phyloP scores from a whole-genome alignment of 495 filamentous ascomycete genomes.

The Hypoxylon rickii region DNA sequence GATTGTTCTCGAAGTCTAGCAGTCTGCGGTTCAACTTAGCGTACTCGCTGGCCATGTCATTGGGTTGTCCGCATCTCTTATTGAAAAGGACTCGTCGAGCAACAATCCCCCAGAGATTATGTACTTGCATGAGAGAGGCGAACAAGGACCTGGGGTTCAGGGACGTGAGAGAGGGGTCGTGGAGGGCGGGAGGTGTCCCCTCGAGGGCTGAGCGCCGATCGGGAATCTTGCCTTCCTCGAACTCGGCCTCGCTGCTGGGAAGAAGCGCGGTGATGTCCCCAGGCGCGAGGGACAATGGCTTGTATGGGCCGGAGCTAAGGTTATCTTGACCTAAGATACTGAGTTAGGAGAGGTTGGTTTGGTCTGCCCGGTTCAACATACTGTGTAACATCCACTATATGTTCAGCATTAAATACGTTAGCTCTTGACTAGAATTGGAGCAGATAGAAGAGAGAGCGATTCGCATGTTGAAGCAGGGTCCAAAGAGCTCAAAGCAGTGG shows the following conservation, averaged over 20 bases:
- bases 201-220: constrained; percentile 55
- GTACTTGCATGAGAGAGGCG: constrained; percentile 54
- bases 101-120: constrained; percentile 55
- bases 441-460: background rate
- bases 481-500: background rate
- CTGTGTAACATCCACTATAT: constrained; percentile 57
- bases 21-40: constrained; percentile 43
- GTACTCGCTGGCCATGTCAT: constrained; percentile 50
- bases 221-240: constrained; percentile 47
- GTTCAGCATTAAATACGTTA: background rate
- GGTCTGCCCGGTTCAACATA: constrained; percentile 15
- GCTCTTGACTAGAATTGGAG: background rate
- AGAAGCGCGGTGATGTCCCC: constrained; percentile 56
- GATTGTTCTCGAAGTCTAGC: constrained; percentile 46
- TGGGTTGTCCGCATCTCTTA: constrained; percentile 44
- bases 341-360: constrained; percentile 10
- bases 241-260: constrained; percentile 53
- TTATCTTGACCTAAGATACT: constrained; percentile 50
- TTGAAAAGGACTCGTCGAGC: constrained; percentile 48
- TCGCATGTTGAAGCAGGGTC: background rate
- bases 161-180: constrained; percentile 47
- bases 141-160: constrained; percentile 51
- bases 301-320: constrained; percentile 52
- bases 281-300: constrained; percentile 51
- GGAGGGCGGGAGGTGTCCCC: constrained; percentile 51